These are phyloP conservation scores for Conoideocrella luteorostrata DNA, from an alignment of 2,329 filamentous ascomycete species.

Conservation along the genomic window DNA sequence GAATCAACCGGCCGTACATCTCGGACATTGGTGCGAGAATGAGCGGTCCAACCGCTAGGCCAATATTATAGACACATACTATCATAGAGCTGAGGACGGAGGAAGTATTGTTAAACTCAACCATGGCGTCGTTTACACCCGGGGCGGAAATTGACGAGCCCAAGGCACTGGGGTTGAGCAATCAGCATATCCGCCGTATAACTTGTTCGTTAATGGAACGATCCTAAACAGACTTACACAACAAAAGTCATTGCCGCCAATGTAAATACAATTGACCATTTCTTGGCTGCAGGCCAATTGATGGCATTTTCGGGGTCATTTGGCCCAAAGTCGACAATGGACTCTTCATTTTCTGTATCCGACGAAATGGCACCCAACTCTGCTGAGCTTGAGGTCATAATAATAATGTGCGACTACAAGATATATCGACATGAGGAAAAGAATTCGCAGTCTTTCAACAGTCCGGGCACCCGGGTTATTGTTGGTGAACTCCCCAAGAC, in stretches of 20 bases:
- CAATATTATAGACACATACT: slow-evolving; percentile 4
- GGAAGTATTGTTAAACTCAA: neutral
- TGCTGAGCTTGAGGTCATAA: neutral
- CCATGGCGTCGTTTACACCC: slow-evolving; percentile 1
- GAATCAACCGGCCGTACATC: neutral
- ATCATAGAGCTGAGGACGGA: slow-evolving; percentile 1
- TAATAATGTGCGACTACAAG: no score
- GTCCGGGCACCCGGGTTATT: no score
- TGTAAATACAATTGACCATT: slow-evolving; percentile 26
- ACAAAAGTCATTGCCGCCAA: slow-evolving; percentile 24
- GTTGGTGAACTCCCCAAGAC: no score
- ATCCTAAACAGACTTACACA: slow-evolving; percentile 16
- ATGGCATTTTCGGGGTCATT: slow-evolving; percentile 57
- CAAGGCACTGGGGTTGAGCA: neutral
- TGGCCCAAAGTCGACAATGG: no score
- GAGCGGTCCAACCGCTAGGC: slow-evolving; percentile 1
- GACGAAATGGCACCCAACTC: neutral
- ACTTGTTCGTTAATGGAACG: neutral
- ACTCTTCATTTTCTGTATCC: neutral
- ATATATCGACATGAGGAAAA: no score
- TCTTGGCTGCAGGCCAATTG: slow-evolving; percentile 53
- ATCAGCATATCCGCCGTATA: neutral
- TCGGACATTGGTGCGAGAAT: slow-evolving; percentile 1
- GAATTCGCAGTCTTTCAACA: no score
- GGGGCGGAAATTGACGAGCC: slow-evolving; percentile 3